These are phyloP conservation scores for Suhomyces panamericanus DNA, from an alignment of 1,139 yeast species.

Conservation along the genomic window DNA sequence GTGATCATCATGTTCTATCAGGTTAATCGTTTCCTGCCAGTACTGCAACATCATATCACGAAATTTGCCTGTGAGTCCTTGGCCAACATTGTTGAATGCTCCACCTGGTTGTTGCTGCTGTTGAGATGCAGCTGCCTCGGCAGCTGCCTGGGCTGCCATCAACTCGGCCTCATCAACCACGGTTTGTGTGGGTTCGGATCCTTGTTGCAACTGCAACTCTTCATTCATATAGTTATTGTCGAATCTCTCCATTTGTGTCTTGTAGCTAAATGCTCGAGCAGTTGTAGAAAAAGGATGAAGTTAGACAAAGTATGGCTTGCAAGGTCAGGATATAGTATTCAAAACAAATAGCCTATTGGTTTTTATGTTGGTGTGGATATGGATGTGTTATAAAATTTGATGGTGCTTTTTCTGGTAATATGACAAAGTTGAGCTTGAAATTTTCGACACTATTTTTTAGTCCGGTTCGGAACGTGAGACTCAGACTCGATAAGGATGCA, in stretches of 20 bases:
- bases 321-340: too few species aligned
- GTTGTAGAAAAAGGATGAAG: not conserved
- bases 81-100: constrained; percentile 91
- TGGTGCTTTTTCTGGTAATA: not conserved
- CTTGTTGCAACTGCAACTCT: constrained; percentile 15
- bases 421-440: constrained; percentile 2
- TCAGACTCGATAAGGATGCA: not conserved
- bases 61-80: constrained; percentile 81
- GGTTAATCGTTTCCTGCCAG: constrained; percentile 94
- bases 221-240: constrained; percentile 18
- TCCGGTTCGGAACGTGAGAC: constrained; percentile 12
- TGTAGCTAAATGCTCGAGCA: not conserved
- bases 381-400: not conserved
- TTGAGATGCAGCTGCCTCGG: constrained; percentile 50
- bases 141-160: constrained; percentile 48
- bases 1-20: constrained; percentile 85
- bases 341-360: too few species aligned
- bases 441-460: constrained; percentile 7
- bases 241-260: constrained; percentile 16
- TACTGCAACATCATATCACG: constrained; percentile 89
- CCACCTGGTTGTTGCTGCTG: constrained; percentile 55
- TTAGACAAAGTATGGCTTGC: not conserved
- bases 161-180: constrained; percentile 22
- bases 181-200: constrained; percentile 14
- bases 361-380: not conserved